Evolutionary conservation across 176 grass and related monocot genomes (phyloP).

Genomic region (Musa beccarii): DNA sequence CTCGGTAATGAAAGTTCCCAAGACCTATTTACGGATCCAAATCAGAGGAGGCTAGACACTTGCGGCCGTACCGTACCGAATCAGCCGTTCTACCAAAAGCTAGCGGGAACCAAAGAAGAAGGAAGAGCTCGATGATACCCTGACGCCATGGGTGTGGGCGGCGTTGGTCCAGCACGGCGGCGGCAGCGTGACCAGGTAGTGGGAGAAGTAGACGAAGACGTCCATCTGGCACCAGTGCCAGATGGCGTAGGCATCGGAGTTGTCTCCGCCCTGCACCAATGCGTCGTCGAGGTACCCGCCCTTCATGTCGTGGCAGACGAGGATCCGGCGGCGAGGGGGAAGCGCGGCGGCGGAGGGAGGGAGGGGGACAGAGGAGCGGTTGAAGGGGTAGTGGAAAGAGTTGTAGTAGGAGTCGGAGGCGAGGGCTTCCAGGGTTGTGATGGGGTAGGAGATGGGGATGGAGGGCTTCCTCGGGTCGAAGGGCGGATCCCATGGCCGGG

Average conservation of each 20-base stretch:
- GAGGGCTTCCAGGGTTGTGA: slow-evolving; percentile 53
- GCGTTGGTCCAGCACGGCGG: slow-evolving; percentile 87
- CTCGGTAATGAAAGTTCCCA: slow-evolving; percentile 72
- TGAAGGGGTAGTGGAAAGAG: slow-evolving; percentile 88
- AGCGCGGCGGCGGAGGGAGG: slow-evolving; percentile 21
- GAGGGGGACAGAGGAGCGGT: slow-evolving; percentile 38
- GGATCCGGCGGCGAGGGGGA: slow-evolving; percentile 45
- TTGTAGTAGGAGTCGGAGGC: slow-evolving; percentile 56
- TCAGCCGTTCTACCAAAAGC: too few relatives aligned
- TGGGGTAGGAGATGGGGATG: slow-evolving; percentile 75
- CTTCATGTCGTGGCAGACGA: slow-evolving; percentile 87
- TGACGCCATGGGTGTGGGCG: slow-evolving; percentile 85
- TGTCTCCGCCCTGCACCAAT: slow-evolving; percentile 49
- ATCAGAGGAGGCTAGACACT: not conserved
- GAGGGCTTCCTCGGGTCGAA: slow-evolving; percentile 62
- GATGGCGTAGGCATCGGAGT: slow-evolving; percentile 65
- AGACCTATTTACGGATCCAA: slow-evolving; percentile 35
- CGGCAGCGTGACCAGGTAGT: slow-evolving; percentile 82
- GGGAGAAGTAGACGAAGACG: slow-evolving; percentile 95
- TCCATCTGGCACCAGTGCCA: slow-evolving; percentile 91
- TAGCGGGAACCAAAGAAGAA: not conserved
- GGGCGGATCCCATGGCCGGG: slow-evolving; percentile 44
- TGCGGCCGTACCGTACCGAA: not conserved
- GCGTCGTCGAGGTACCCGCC: slow-evolving; percentile 71
- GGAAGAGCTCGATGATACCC: slow-evolving; percentile 25